Base-by-base conservation (phyloP, 164 flowering plant species). In the Magnolia sinica region DNA sequence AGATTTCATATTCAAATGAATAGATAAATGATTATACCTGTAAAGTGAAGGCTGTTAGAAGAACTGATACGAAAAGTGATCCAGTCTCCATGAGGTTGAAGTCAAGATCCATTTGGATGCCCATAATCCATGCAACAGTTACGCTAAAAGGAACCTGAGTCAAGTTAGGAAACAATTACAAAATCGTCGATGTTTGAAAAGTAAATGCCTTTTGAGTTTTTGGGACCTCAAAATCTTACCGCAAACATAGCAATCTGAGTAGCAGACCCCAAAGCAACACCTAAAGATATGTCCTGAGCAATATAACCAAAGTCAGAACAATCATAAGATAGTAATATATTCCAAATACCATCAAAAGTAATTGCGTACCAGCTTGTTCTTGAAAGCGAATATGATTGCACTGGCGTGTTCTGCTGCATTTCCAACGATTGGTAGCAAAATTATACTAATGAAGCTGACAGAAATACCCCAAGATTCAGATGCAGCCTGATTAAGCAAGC, bases 401-500 rank as follows among this genome's bases (percentile, higher is more conserved):
- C 96, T 95, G 4, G 99, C 96, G 75, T 94, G 98, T 78, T 96
- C 99, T 1, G 98, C 97, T 2, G 98, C 99, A 80, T 96, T 96
- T 75, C 99, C 98, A 64, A 92, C 97, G 18, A 96, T 91, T 27
- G 99, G 97, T 24, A 96, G 86, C 84, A 96, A 76, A 72, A 96
- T 91, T 24, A 96, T 85, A 85, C 98, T 93, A 64, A 94, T 85
- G 87, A 96, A 96, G 84, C 91, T 87, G 1, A 94, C 89, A 0
- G 98, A 92, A 22, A 96, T 70, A 0, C 97, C 95, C 99, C 97
- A 95, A 4, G 96, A 83, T 9, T 84, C 83, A 1, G 99, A 91
- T 69, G 98, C 95, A 70, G 71, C 89, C 99, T 95, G 85, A 20
- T 71, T 50, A 71, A n/a, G 19, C 27, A 68, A 27, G 70, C 6